Conservation (phyloP, 2,329 filamentous ascomycete species). For the Phaeomoniella chlamydospora region DNA sequence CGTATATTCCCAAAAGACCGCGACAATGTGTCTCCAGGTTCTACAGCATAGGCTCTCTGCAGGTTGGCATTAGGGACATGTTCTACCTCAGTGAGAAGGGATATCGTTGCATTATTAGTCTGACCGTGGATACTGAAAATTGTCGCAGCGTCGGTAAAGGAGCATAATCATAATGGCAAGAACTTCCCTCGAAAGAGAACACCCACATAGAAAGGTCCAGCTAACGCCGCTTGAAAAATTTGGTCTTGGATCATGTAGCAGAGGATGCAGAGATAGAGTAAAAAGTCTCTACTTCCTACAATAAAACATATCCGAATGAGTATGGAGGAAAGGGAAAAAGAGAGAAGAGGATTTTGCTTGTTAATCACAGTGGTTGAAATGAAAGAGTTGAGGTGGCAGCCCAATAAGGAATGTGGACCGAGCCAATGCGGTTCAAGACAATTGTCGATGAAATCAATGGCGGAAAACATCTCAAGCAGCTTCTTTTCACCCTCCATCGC, state of each 20-base stretch:
- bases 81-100: no score
- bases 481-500: constrained; percentile 6
- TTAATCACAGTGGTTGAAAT: no score
- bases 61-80: no score
- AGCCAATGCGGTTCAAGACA: neutral
- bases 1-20: no score
- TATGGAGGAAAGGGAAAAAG: constrained; percentile 24
- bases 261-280: constrained; percentile 39
- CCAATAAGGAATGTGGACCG: neutral
- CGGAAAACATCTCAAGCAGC: neutral
- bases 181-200: constrained; percentile 10
- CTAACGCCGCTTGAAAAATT: constrained; percentile 39
- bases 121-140: no score
- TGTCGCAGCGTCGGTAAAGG: constrained; percentile 56
- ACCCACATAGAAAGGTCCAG: constrained; percentile 46
- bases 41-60: no score
- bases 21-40: no score
- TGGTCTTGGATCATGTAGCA: constrained; percentile 49
- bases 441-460: neutral
- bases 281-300: constrained; percentile 40
- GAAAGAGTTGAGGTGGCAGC: neutral
- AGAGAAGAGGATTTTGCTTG: constrained; percentile 6
- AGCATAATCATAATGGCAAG: constrained; percentile 43
- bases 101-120: no score
- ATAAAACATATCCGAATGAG: constrained; percentile 53